phyloP scores from a whole-genome alignment of 345 rosid genomes.

The Microthlaspi erraticum region DNA sequence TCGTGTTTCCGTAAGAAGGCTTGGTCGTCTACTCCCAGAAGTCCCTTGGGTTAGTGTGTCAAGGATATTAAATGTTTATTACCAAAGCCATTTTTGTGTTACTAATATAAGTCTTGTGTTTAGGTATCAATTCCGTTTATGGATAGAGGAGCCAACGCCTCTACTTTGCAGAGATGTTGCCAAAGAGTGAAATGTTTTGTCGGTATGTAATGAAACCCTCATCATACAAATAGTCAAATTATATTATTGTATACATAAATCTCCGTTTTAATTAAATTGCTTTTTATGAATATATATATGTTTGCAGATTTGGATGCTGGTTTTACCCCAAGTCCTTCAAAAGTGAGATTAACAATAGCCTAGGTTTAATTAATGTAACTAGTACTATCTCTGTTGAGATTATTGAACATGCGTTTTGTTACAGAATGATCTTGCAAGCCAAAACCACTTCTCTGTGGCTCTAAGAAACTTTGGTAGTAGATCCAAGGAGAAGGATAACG shows the following conservation, averaged over 20 bases:
- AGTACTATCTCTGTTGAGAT: background rate
- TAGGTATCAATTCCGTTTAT: slow-evolving; percentile 71
- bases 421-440: slow-evolving; percentile 73
- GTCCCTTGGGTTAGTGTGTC: slow-evolving; percentile 62
- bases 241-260: background rate
- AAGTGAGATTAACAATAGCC: slow-evolving; percentile 47
- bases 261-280: background rate
- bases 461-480: slow-evolving; percentile 59
- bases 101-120: background rate
- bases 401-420: slow-evolving; percentile 5
- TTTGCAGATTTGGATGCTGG: slow-evolving; percentile 84
- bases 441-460: slow-evolving; percentile 56
- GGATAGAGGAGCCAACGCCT: slow-evolving; percentile 68
- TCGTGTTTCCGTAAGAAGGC: slow-evolving; percentile 67
- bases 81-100: background rate
- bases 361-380: background rate
- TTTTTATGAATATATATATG: slow-evolving; percentile 2
- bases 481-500: slow-evolving; percentile 53
- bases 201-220: slow-evolving; percentile 48
- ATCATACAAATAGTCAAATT: background rate
- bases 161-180: slow-evolving; percentile 61
- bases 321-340: slow-evolving; percentile 70
- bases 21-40: slow-evolving; percentile 84
- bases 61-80: too few relatives aligned
- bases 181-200: slow-evolving; percentile 68